A percentile compares a stretch with the other conserved stretches of the same genome.
Conservation (phyloP, 345 rosid species). For the Viola odorata region DNA sequence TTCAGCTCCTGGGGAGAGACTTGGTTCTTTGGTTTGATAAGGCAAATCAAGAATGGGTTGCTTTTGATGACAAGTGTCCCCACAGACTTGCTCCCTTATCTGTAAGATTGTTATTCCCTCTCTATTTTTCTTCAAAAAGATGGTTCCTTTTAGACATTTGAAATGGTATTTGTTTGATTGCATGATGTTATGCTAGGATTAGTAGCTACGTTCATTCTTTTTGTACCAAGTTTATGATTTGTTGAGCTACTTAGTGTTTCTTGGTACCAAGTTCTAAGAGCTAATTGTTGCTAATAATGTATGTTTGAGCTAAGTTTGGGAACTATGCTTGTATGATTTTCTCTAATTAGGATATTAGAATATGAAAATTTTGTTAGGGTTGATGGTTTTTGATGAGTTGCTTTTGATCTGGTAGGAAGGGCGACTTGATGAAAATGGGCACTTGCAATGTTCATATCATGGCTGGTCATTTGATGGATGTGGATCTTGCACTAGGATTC, state of each 20-base stretch:
- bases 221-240: too few relatives aligned
- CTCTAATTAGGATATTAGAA: too few relatives aligned
- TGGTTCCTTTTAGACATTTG: neutral
- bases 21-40: slow-evolving; percentile 88
- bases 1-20: slow-evolving; percentile 92
- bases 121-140: neutral
- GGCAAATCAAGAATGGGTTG: slow-evolving; percentile 62
- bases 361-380: neutral
- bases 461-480: slow-evolving; percentile 94
- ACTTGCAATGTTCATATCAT: slow-evolving; percentile 93
- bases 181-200: neutral
- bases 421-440: slow-evolving; percentile 91
- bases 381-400: slow-evolving; percentile 7
- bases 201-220: neutral
- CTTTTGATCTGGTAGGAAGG: slow-evolving; percentile 58
- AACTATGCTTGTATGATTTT: neutral
- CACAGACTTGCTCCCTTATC: slow-evolving; percentile 95
- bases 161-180: neutral
- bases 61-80: slow-evolving; percentile 90
- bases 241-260: too few relatives aligned
- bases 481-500: slow-evolving; percentile 84
- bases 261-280: too few relatives aligned
- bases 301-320: neutral
- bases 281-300: too few relatives aligned
- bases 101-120: slow-evolving; percentile 37